Conservation (phyloP, 2,329 filamentous ascomycete species). For the Colletotrichum sp. region DNA sequence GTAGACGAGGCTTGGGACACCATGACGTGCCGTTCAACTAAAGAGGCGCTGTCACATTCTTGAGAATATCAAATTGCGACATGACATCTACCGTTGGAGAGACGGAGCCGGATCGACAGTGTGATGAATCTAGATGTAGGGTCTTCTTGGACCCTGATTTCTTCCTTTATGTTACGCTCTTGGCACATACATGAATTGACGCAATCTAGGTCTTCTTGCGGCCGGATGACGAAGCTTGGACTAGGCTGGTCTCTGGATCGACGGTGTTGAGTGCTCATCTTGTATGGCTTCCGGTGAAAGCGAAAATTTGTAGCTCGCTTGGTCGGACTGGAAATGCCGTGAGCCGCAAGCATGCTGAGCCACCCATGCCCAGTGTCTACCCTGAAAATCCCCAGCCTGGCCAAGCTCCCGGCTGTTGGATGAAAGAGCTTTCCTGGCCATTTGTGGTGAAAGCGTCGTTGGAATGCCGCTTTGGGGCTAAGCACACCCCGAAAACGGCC, state of each 20-base stretch:
- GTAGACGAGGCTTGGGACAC: neutral
- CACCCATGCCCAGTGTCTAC: neutral
- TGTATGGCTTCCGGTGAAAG: neutral
- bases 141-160: neutral
- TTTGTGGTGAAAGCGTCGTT: neutral
- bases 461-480: neutral
- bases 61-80: neutral
- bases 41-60: neutral
- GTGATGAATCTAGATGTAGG: neutral
- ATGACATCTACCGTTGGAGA: neutral
- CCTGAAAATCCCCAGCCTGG: neutral
- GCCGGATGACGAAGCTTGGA: neutral
- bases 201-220: neutral
- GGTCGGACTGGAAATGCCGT: neutral
- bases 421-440: neutral
- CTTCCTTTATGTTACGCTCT: neutral
- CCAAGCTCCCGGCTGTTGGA: neutral
- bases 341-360: neutral
- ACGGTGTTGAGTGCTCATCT: neutral
- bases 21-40: neutral
- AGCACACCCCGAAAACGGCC: neutral
- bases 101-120: neutral
- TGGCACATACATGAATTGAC: neutral
- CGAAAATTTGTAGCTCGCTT: neutral
- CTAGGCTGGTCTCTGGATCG: neutral